A percentile compares a stretch with the other conserved stretches of the same genome.
phyloP scores from a whole-genome alignment of 176 grass and related monocot species.

The Paspalum notatum region DNA sequence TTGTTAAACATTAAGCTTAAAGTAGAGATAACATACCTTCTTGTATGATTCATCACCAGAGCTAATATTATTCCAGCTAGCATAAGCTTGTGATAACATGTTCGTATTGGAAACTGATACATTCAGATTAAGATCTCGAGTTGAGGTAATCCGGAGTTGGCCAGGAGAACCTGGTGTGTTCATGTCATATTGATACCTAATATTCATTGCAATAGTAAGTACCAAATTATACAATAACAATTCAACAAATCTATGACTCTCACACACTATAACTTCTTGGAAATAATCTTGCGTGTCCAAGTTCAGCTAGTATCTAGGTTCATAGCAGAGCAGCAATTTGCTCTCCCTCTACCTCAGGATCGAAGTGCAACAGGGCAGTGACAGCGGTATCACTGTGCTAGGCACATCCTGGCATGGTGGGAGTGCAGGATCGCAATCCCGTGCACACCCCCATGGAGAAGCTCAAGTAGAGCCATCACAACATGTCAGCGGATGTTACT shows the following conservation, averaged over 20 bases:
- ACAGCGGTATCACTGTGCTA: too few relatives aligned
- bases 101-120: conserved; percentile 91
- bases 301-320: too few relatives aligned
- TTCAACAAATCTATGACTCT: conserved; percentile 10
- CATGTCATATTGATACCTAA: conserved; percentile 88
- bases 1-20: conserved; percentile 16
- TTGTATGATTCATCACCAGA: conserved; percentile 76
- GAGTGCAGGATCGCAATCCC: too few relatives aligned
- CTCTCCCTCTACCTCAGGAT: too few relatives aligned
- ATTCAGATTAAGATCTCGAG: conserved; percentile 83
- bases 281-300: too few relatives aligned
- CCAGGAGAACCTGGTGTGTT: conserved; percentile 76
- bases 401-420: too few relatives aligned
- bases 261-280: too few relatives aligned
- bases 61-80: conserved; percentile 96
- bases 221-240: conserved; percentile 34
- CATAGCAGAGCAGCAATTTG: too few relatives aligned
- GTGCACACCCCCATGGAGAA: too few relatives aligned
- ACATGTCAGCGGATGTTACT: too few relatives aligned
- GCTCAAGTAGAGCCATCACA: too few relatives aligned
- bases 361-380: too few relatives aligned
- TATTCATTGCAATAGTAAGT: conserved; percentile 38
- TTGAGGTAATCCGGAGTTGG: conserved; percentile 88
- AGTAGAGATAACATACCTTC: conserved; percentile 49
- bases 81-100: conserved; percentile 97